Percentiles rank a stretch among this genome's conserved stretches.
These are phyloP conservation scores for Aureobasidium melanogenum DNA, from an alignment of 2,329 filamentous ascomycete genomes.

Conservation along the genomic window DNA sequence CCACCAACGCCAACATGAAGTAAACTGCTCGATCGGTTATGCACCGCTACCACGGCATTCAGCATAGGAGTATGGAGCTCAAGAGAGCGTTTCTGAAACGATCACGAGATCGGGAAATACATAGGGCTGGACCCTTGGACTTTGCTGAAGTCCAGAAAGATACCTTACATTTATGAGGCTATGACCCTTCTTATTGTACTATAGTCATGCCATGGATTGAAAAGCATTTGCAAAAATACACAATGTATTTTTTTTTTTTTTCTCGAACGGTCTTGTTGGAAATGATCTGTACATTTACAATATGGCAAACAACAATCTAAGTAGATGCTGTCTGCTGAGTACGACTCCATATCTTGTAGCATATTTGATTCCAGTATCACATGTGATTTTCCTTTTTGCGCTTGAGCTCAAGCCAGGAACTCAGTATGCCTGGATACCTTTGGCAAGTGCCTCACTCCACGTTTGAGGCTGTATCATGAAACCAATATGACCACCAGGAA, in stretches of 20 bases:
- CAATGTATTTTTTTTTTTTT: too few species aligned
- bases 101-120: background rate
- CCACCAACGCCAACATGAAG: conserved; percentile 21
- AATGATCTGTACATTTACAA: too few species aligned
- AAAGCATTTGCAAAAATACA: background rate
- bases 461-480: background rate
- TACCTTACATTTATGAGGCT: background rate
- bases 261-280: too few species aligned
- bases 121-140: background rate
- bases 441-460: background rate
- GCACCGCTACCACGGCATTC: background rate
- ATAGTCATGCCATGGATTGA: background rate
- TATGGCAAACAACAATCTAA: too few species aligned
- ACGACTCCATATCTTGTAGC: too few species aligned
- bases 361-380: too few species aligned
- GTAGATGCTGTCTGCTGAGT: too few species aligned
- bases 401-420: too few species aligned
- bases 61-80: background rate
- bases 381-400: too few species aligned
- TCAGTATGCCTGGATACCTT: background rate
- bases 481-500: background rate
- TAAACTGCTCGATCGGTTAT: background rate
- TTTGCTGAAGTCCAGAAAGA: background rate
- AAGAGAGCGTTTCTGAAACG: background rate
- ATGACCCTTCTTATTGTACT: background rate